phyloP scores from a whole-genome alignment of 2,329 filamentous ascomycete species.

The Xylaria sp. region DNA sequence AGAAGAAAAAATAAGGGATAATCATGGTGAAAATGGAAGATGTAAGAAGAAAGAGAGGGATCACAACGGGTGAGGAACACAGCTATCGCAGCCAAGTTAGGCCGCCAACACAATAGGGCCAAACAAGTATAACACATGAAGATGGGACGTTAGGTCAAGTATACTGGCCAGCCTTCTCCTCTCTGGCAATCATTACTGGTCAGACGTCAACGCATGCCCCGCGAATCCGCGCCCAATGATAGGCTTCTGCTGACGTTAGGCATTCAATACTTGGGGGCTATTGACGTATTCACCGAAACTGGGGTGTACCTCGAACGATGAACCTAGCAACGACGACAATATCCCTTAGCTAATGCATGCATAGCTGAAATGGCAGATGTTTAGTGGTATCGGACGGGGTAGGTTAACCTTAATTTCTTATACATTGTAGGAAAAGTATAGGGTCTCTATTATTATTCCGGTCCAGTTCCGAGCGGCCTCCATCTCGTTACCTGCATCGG shows the following conservation, averaged over 20 bases:
- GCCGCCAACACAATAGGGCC: background rate
- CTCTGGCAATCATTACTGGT: background rate
- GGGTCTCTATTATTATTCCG: background rate
- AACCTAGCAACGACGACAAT: background rate
- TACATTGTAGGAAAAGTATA: background rate
- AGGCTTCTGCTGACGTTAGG: background rate
- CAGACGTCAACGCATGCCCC: background rate
- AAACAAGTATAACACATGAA: background rate
- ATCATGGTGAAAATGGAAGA: background rate
- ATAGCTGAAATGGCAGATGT: background rate
- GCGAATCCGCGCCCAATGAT: background rate
- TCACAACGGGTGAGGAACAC: background rate
- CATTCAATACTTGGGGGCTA: background rate
- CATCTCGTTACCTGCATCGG: background rate
- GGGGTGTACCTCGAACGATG: too few relatives aligned
- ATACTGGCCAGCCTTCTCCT: background rate
- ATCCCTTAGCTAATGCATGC: too few relatives aligned
- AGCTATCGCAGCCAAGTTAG: background rate
- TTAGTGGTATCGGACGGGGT: background rate
- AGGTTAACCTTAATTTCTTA: too few relatives aligned
- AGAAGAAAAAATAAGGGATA: background rate
- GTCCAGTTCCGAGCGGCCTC: background rate
- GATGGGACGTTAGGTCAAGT: background rate
- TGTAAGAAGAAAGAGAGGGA: background rate
- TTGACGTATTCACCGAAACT: conserved; percentile 1